phyloP scores from a whole-genome alignment of 768 basidiomycete species.

The Multifurca ochricompacta region DNA sequence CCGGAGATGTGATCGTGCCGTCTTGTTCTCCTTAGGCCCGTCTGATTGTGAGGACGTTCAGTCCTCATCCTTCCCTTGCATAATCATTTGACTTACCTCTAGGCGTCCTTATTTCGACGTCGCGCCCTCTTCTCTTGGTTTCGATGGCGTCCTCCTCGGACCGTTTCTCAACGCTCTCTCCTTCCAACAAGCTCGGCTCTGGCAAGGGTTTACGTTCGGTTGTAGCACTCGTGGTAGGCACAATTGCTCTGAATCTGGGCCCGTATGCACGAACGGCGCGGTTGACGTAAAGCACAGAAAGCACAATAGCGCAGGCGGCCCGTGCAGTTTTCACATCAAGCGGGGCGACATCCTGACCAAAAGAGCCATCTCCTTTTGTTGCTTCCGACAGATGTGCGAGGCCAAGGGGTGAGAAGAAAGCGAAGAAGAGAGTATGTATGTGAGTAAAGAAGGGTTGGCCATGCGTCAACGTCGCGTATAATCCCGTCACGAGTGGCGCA shows the following conservation, averaged over 20 bases:
- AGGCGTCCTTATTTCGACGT: neutral
- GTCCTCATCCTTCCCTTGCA: neutral
- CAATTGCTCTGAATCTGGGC: neutral
- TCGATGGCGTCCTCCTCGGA: neutral
- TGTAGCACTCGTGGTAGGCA: neutral
- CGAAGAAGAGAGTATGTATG: conserved; percentile 15
- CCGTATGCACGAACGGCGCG: conserved; percentile 62
- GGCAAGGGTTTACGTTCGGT: neutral
- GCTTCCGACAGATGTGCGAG: conserved; percentile 8
- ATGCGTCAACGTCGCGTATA: conserved; percentile 80
- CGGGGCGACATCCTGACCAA: conserved; percentile 30
- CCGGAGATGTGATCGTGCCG: neutral
- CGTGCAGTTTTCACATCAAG: conserved; percentile 59
- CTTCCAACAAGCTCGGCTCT: neutral
- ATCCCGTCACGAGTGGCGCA: conserved; percentile 65
- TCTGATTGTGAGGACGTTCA: neutral
- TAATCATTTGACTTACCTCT: neutral
- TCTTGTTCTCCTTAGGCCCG: neutral
- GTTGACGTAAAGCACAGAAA: conserved; percentile 52
- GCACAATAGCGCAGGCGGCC: conserved; percentile 60
- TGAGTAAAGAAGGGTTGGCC: conserved; percentile 65
- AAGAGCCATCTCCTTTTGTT: neutral
- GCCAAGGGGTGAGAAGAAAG: conserved; percentile 18
- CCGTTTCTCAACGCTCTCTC: conserved; percentile 1
- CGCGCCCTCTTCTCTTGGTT: neutral